A percentile compares a stretch with the other conserved stretches of the same genome.
Conservation (phyloP, 2,329 filamentous ascomycete species). For the Aspergillus costaricaensis region DNA sequence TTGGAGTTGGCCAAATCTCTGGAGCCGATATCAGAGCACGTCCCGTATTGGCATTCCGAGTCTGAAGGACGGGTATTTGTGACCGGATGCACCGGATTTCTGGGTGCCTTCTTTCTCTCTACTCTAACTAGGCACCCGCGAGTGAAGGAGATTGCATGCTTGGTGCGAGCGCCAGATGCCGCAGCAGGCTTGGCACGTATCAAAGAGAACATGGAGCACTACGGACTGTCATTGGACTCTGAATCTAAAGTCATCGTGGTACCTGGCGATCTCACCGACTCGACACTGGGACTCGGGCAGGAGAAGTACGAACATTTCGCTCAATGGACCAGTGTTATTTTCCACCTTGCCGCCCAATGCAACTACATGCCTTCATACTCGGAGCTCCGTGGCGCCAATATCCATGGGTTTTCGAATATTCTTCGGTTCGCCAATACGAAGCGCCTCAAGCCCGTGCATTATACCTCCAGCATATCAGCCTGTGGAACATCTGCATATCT, state of each 20-base stretch:
- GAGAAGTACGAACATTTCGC: constrained; percentile 9
- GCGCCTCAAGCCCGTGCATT: constrained; percentile 21
- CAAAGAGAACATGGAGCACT: constrained; percentile 8
- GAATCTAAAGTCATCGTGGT: constrained; percentile 10
- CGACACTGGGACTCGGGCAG: constrained; percentile 1
- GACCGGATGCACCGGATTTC: constrained; percentile 18
- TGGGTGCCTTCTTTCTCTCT: constrained; percentile 18
- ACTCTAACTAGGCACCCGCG: constrained; percentile 5
- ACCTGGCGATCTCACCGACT: constrained; percentile 6
- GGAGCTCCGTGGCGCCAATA: constrained; percentile 13
- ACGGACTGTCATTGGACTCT: constrained; percentile 5
- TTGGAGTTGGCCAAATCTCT: constrained; percentile 6
- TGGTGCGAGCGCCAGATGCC: constrained; percentile 15
- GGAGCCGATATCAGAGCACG: background rate
- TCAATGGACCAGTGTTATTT: constrained; percentile 16
- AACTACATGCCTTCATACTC: constrained; percentile 19
- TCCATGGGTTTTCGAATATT: constrained; percentile 10
- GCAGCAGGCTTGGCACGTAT: constrained; percentile 11
- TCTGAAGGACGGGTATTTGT: constrained; percentile 18
- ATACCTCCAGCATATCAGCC: constrained; percentile 21
- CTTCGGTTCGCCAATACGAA: constrained; percentile 14
- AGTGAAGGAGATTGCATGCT: constrained; percentile 17
- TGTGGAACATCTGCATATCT: constrained; percentile 17
- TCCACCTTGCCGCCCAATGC: constrained; percentile 15
- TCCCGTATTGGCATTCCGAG: constrained; percentile 9